Base-by-base conservation (phyloP, 306 rosid species). In the Quercus gilva region DNA sequence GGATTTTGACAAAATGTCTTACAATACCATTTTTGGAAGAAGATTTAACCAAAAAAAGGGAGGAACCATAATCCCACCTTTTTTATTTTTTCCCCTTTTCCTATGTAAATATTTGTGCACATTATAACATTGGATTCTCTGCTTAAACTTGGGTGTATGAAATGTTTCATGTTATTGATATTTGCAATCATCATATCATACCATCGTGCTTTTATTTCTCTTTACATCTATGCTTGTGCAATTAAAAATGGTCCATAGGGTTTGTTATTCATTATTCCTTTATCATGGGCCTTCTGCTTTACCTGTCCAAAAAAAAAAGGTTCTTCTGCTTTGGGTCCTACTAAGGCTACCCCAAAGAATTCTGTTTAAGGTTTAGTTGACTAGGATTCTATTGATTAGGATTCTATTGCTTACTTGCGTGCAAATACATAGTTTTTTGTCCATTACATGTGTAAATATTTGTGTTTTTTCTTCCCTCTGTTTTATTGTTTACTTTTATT, bases 391-490 rank as follows among this genome's bases (percentile, higher is more conserved):
- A 35, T 65, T 33, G 65, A 77, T 69, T 73, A 65, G 76, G 74
- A 78, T 78, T 41, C 67, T 69, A 55, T 77, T 45, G 67, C 79
- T 84, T 78, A 76, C 59, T 81, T 21, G 28, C 59, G 51, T 45
- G 73, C 63, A 25, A 49, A 76, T 23, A 80, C 71, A 74, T 29
- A 6, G 28, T 67, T 63, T 75, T 4, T 73, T 86, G 64, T 53
- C 77, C 23, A 55, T 26, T 11, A 71, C 69, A 52, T 75, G 71
- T 73, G 45, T 77, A 31, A 71, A 65, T 45, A 21, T 78, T 52
- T 19, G 14, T 13, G 17, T 21, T 69, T 29, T 26, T 73, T 45
- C 6, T 41, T 8, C 12, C 45, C 45, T 5, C 74, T 45, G n/a
- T 45, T 70, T 52, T 37, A 33, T 10, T 19, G 35, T 35, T 73